Conservation (phyloP, 2,329 filamentous ascomycete genomes). For the Trichoderma asperellum region DNA sequence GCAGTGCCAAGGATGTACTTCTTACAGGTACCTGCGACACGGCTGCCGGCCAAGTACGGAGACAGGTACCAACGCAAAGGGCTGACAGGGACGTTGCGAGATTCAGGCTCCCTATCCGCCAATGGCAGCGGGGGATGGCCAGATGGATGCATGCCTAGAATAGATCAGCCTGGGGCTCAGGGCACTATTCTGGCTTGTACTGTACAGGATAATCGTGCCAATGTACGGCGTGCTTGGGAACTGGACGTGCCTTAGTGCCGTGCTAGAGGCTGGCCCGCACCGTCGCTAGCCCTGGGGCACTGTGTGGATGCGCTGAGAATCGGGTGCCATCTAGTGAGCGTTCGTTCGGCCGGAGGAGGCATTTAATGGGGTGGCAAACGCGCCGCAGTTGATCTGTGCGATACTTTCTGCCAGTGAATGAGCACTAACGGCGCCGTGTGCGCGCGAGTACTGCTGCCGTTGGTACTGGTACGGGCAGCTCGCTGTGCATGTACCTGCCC, state of each 20-base stretch:
- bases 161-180: constrained; percentile 16
- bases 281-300: constrained; percentile 8
- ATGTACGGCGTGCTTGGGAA: not conserved
- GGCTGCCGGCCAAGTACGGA: not conserved
- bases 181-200: constrained; percentile 8
- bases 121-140: constrained; percentile 19
- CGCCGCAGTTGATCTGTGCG: not conserved
- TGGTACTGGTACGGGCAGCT: not conserved
- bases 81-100: constrained; percentile 24
- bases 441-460: not conserved
- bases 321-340: not conserved
- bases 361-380: constrained; percentile 10
- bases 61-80: constrained; percentile 12
- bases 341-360: constrained; percentile 10
- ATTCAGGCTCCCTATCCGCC: constrained; percentile 10
- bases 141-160: constrained; percentile 21
- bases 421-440: not conserved
- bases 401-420: constrained; percentile 1
- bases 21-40: not conserved
- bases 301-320: constrained; percentile 24
- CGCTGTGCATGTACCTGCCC: constrained; percentile 1
- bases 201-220: not conserved
- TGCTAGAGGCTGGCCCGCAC: constrained; percentile 1
- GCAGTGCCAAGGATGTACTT: not conserved
- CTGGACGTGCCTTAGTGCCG: constrained; percentile 7